Evolutionary conservation across 1,139 yeast species (phyloP), one percentile per base, ranked within the genome.

Genomic region (Debaryomycetaceae sp.): DNA sequence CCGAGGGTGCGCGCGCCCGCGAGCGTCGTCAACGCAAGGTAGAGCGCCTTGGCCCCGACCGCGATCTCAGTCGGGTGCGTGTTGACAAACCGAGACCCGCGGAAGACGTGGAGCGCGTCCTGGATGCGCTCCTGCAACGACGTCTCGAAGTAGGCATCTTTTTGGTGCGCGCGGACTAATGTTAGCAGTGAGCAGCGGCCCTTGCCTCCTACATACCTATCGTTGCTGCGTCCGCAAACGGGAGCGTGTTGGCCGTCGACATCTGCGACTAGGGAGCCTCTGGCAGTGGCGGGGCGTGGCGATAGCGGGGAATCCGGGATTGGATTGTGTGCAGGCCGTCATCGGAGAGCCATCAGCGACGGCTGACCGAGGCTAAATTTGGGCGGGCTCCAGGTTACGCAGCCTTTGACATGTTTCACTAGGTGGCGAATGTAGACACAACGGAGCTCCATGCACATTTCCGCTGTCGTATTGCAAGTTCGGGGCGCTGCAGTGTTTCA

Each of bases 1-100:
- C 98, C 98, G 20, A 89, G 60, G 0, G 97, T 89, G 35, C 93
- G 65, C 4, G 85, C 76, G 0, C 93, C 91, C 4, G 75, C 40
- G 11, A 83, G 53, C 0, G 96, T 86, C 0, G 96, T 89, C 23
- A 85, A 58, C 2, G 68, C 61, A 17, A 85, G 61, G 46, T 89
- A 88, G 1, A 78, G 32, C 2, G 80, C 57, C 34, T 79, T 75
- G 4, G 83, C 74, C 2, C 63, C 54, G 0, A 77, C 69, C 1
- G 79, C 61, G 16, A 88, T 65, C 44, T 82, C 86, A 30, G 75
- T 70, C 1, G 83, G 75, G 45, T 79, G 72, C 4, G 71, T 61
- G 45, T 83, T 82, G 10, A 80, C 66, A 47, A 80, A 81, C 28
- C 86, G 55, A 31, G 84, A 83, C 8, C 93, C 93, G 45, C 69